These are phyloP conservation scores for Acacia confusa DNA, from an alignment of 306 rosid species.

Conservation along the genomic window DNA sequence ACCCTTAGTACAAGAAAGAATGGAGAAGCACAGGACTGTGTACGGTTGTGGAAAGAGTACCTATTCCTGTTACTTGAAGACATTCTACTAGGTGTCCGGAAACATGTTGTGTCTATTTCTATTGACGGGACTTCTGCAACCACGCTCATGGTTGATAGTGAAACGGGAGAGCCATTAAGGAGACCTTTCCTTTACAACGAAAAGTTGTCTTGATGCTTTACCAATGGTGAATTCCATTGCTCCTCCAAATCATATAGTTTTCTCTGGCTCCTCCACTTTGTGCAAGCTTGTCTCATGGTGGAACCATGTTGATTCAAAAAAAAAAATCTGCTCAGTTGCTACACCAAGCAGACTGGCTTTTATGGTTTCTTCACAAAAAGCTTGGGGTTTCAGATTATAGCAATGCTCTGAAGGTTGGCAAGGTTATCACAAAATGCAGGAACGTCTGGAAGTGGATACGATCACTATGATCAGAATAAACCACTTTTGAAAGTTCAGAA, in stretches of 20 bases:
- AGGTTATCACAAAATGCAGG: constrained; percentile 29
- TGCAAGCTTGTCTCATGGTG: constrained; percentile 94
- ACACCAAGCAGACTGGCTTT: constrained; percentile 95
- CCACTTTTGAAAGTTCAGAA: constrained; percentile 40
- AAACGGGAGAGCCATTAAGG: constrained; percentile 72
- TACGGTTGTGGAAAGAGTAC: constrained; percentile 79
- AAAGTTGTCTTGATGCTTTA: constrained; percentile 75
- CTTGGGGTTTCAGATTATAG: constrained; percentile 87
- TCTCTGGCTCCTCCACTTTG: constrained; percentile 75
- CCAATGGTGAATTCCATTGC: constrained; percentile 78
- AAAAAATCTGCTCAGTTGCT: constrained; percentile 64
- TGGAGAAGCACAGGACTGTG: constrained; percentile 69
- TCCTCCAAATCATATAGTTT: constrained; percentile 90
- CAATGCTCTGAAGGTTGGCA: constrained; percentile 82
- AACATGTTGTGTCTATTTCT: constrained; percentile 64
- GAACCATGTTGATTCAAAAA: constrained; percentile 47
- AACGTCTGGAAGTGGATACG: constrained; percentile 30
- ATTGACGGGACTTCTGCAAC: constrained; percentile 97
- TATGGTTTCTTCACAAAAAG: constrained; percentile 94
- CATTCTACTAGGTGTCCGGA: constrained; percentile 56
- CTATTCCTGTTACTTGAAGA: constrained; percentile 72
- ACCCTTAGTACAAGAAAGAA: constrained; percentile 69
- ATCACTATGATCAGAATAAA: constrained; percentile 33
- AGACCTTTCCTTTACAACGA: constrained; percentile 84
- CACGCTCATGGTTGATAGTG: constrained; percentile 75